These are phyloP conservation scores for Glycine tomentella DNA, from an alignment of 306 rosid genomes.

Conservation along the genomic window DNA sequence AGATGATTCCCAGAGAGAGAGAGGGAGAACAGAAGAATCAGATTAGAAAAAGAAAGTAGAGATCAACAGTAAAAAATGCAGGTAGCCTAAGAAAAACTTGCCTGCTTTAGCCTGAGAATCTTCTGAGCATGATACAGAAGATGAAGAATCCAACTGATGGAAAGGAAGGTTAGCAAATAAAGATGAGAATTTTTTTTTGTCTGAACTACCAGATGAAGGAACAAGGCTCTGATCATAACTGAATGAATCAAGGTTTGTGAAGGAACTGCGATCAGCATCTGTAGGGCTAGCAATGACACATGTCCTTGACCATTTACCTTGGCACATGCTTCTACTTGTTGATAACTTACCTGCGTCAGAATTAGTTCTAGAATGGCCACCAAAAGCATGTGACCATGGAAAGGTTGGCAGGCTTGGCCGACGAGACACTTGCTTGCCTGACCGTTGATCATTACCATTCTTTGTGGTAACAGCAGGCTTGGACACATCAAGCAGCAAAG, in stretches of 20 bases:
- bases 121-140: constrained; percentile 60
- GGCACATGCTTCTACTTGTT: constrained; percentile 75
- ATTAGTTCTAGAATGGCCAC: constrained; percentile 76
- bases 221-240: constrained; percentile 77
- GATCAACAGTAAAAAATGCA: constrained; percentile 27
- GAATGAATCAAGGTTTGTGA: constrained; percentile 76
- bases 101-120: constrained; percentile 61
- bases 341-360: constrained; percentile 76
- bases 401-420: constrained; percentile 81
- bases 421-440: constrained; percentile 76
- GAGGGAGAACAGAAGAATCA: neutral
- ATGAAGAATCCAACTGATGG: constrained; percentile 54
- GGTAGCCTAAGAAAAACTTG: constrained; percentile 42
- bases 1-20: constrained; percentile 8
- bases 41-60: constrained; percentile 13
- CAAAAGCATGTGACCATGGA: constrained; percentile 88
- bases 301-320: constrained; percentile 84
- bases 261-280: constrained; percentile 50
- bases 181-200: constrained; percentile 42
- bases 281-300: constrained; percentile 54
- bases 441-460: constrained; percentile 68
- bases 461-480: constrained; percentile 65
- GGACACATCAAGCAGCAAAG: constrained; percentile 85
- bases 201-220: constrained; percentile 71
- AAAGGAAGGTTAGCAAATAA: constrained; percentile 57